Conservation (phyloP, 148 eudicot genomes). For the Spergularia bocconei region DNA sequence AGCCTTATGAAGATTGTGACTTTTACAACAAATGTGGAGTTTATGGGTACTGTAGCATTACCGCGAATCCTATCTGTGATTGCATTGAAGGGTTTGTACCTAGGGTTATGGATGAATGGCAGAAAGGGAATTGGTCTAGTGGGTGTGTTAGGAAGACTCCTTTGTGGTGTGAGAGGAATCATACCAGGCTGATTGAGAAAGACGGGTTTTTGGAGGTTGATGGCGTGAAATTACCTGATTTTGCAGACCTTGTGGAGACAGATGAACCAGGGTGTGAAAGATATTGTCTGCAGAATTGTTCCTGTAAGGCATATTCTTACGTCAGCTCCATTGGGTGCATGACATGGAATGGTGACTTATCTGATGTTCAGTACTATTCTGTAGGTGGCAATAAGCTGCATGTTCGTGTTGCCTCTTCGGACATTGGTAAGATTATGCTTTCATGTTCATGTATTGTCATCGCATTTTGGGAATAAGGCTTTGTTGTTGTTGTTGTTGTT, state of each 20-base stretch:
- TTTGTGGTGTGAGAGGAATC: slow-evolving; percentile 33
- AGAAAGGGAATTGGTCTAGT: slow-evolving; percentile 37
- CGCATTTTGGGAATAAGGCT: no score
- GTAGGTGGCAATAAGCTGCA: slow-evolving; percentile 36
- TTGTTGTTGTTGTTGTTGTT: no score
- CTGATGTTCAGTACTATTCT: slow-evolving; percentile 41
- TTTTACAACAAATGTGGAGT: slow-evolving; percentile 37
- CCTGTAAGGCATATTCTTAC: slow-evolving; percentile 51
- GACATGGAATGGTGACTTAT: slow-evolving; percentile 47
- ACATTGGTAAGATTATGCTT: slow-evolving; percentile 39
- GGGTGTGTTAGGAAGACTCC: slow-evolving; percentile 50
- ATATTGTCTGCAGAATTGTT: slow-evolving; percentile 47
- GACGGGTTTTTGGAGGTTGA: slow-evolving; percentile 43
- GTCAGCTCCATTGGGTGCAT: slow-evolving; percentile 51
- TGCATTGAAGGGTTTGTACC: slow-evolving; percentile 55
- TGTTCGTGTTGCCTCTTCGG: slow-evolving; percentile 49
- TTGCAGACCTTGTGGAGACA: slow-evolving; percentile 27
- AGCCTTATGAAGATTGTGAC: slow-evolving; percentile 37
- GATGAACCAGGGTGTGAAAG: slow-evolving; percentile 28
- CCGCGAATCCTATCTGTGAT: slow-evolving; percentile 20
- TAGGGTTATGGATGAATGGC: slow-evolving; percentile 33
- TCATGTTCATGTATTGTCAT: neutral
- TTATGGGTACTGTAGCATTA: slow-evolving; percentile 31
- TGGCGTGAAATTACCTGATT: slow-evolving; percentile 57
- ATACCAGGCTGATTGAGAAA: slow-evolving; percentile 10